Evolutionary conservation across 2,329 filamentous ascomycete species (phyloP), one percentile per base, ranked within the genome.

Genomic region (Aspergillus cejpii): DNA sequence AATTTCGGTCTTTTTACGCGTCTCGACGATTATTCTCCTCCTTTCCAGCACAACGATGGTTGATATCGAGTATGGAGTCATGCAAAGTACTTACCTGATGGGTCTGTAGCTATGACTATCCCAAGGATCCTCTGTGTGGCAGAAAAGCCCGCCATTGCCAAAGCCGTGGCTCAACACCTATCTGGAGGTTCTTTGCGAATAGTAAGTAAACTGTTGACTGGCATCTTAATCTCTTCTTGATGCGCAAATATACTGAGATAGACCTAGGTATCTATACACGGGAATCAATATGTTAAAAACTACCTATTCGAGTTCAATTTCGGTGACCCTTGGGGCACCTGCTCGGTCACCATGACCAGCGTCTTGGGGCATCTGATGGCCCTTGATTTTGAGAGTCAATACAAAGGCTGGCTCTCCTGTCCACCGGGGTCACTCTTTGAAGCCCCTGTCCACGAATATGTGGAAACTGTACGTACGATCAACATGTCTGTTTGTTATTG

Each of bases 131-230:
- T 90, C 42, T 89, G 85, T 62, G 84, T 90, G 54, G 85, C 85
- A 48, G 85, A 90, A 67, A 90, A 98, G 76, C 89, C 89, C 27
- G 94, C 91, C 33, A 96, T 98, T 51, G 88, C 92, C 46, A 96
- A 92, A 69, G 89, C 91, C 28, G 91, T 98, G 39, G 87, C 92
- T 29, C 80, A 82, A 46, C 91, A 97, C 73, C 77, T 98, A 21
- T 86, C 85, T 24, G 91, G 92, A 39, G 87, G 87, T 38, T 72
- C 73, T 14, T 75, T 83, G 47, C 78, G 80, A 64, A 83, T 80
- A 43, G 88, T 94, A 68, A 66, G 83, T 71, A 19, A n/a, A 19
- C 31, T 6, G 23, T 23, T 29, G 20, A 17, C 26, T 34, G 6
- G 3, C 20, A 29, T 11, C 33, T 8, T 15, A 33, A 19, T 3